These are phyloP conservation scores for Apiotrichum veenhuisii DNA, from an alignment of 1,284 basidiomycete genomes.

Conservation along the genomic window DNA sequence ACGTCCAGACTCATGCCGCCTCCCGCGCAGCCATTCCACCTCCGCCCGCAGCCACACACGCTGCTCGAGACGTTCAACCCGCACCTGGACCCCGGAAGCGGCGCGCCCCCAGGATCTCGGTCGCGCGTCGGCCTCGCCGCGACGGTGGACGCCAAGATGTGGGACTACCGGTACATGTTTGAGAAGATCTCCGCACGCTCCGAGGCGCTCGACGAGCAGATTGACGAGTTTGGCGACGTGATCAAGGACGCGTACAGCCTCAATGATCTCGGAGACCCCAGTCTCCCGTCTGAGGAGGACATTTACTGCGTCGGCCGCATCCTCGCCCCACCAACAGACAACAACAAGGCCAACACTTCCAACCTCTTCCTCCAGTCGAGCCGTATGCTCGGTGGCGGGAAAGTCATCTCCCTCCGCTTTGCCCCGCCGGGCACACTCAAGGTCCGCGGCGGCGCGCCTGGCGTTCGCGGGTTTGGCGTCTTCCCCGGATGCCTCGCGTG, in stretches of 20 bases:
- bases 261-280: slow-evolving; percentile 70
- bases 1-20: slow-evolving; percentile 19
- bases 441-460: slow-evolving; percentile 62
- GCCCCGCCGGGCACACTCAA: slow-evolving; percentile 57
- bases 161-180: slow-evolving; percentile 78
- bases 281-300: slow-evolving; percentile 67
- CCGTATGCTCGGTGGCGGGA: slow-evolving; percentile 69
- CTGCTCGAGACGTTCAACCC: slow-evolving; percentile 48
- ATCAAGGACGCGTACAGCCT: slow-evolving; percentile 68
- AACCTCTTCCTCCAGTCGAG: slow-evolving; percentile 76
- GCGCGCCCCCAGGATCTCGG: slow-evolving; percentile 17
- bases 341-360: slow-evolving; percentile 66
- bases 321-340: slow-evolving; percentile 61
- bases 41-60: slow-evolving; percentile 35
- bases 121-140: slow-evolving; percentile 31
- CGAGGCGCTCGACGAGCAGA: slow-evolving; percentile 73
- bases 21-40: slow-evolving; percentile 33
- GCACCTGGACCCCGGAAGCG: slow-evolving; percentile 29
- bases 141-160: slow-evolving; percentile 30
- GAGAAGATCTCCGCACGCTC: slow-evolving; percentile 78
- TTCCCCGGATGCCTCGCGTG: slow-evolving; percentile 89
- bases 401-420: slow-evolving; percentile 67
- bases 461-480: slow-evolving; percentile 66
- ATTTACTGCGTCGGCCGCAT: slow-evolving; percentile 77
- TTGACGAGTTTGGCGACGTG: slow-evolving; percentile 74